Percentiles rank a stretch among this genome's conserved stretches.
Conservation (phyloP, 2,329 filamentous ascomycete species). For the Penicillium frequentans region DNA sequence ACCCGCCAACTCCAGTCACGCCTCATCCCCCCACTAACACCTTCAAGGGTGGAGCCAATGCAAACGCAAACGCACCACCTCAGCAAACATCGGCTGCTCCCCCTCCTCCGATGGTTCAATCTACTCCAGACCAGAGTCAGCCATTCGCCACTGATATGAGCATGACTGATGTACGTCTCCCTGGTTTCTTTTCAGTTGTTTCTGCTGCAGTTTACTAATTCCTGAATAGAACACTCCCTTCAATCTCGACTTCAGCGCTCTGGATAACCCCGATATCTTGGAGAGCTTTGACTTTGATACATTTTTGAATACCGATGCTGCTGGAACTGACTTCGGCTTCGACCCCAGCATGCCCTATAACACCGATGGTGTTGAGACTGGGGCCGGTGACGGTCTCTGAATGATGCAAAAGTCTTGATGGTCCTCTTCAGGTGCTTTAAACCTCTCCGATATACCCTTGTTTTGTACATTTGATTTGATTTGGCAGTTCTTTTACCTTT, state of each 20-base stretch:
- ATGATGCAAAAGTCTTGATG: slow-evolving; percentile 32
- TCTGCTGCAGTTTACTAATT: slow-evolving; percentile 14
- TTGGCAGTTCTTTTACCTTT: not conserved
- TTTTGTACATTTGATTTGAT: slow-evolving; percentile 37
- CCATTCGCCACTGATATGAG: slow-evolving; percentile 34
- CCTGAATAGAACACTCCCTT: slow-evolving; percentile 32
- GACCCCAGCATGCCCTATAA: slow-evolving; percentile 41
- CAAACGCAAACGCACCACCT: slow-evolving; percentile 31
- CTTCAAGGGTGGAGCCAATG: slow-evolving; percentile 40
- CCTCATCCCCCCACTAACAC: slow-evolving; percentile 49
- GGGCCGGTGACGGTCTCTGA: slow-evolving; percentile 39
- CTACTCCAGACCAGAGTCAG: slow-evolving; percentile 34
- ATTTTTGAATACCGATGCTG: slow-evolving; percentile 60
- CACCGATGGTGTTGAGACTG: slow-evolving; percentile 45
- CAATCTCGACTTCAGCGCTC: slow-evolving; percentile 45
- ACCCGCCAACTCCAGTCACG: slow-evolving; percentile 51
- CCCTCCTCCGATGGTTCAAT: slow-evolving; percentile 36
- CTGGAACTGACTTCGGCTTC: slow-evolving; percentile 44
- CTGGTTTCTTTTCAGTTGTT: not conserved
- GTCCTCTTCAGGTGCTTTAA: slow-evolving; percentile 34
- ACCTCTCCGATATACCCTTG: slow-evolving; percentile 40
- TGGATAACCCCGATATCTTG: slow-evolving; percentile 49
- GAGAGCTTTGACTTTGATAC: slow-evolving; percentile 66
- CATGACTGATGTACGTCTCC: slow-evolving; percentile 39
- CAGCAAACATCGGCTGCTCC: slow-evolving; percentile 39